phyloP scores from a whole-genome alignment of 176 grass and related monocot species.

The Eragrostis curvula region DNA sequence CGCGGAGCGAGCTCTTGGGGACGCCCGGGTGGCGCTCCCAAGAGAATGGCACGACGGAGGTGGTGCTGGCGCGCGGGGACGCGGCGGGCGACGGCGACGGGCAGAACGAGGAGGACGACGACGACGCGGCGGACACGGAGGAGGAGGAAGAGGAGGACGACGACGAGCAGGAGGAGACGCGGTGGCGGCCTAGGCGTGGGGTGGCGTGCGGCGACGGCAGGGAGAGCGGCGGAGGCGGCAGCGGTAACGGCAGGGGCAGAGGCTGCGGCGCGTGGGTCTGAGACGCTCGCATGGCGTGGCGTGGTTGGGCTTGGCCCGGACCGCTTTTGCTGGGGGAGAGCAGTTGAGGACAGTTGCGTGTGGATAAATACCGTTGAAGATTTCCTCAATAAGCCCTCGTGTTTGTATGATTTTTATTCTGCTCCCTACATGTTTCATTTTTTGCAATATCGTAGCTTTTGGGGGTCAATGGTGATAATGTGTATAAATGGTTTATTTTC shows the following conservation, averaged over 20 bases:
- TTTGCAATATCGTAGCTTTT: too few relatives aligned
- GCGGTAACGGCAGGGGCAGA: slow-evolving; percentile 42
- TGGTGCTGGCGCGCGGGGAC: slow-evolving; percentile 21
- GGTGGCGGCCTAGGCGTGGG: slow-evolving; percentile 37
- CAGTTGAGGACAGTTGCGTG: background rate
- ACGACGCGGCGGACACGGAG: background rate
- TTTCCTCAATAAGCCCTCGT: background rate
- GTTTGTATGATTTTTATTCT: background rate
- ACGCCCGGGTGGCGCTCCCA: slow-evolving; percentile 89
- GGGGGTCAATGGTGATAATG: too few relatives aligned
- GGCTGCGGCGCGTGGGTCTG: slow-evolving; percentile 23
- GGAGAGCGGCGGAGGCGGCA: slow-evolving; percentile 56
- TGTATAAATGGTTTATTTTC: too few relatives aligned
- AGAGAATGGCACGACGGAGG: slow-evolving; percentile 75
- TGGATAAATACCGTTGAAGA: slow-evolving; percentile 17
- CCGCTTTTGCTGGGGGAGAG: background rate
- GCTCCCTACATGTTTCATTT: too few relatives aligned
- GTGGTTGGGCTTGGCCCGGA: background rate
- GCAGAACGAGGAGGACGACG: slow-evolving; percentile 5
- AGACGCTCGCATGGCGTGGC: slow-evolving; percentile 37
- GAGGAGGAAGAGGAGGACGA: background rate
- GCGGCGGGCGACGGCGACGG: slow-evolving; percentile 35
- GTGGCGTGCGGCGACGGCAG: slow-evolving; percentile 32
- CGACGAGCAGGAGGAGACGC: slow-evolving; percentile 5
- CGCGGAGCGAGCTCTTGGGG: slow-evolving; percentile 53